Percentiles rank a stretch among this genome's conserved stretches.
These are phyloP conservation scores for Penicillium sp. DNA, from an alignment of 2,329 filamentous ascomycete species.

Conservation along the genomic window DNA sequence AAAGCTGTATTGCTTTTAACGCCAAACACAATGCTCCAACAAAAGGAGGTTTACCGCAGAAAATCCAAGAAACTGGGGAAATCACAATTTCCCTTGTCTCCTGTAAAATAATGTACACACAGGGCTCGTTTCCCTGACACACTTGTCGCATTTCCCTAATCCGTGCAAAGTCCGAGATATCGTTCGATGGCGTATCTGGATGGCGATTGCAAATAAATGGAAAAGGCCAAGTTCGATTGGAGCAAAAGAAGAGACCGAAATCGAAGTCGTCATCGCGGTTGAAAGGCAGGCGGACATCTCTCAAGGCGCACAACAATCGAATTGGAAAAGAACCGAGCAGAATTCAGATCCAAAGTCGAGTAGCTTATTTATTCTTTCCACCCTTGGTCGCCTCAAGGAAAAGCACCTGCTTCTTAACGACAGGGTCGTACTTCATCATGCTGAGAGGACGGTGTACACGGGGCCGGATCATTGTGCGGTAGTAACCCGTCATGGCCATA, in stretches of 20 bases:
- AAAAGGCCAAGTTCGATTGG: not conserved
- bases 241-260: not conserved
- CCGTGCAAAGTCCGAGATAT: not conserved
- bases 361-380: slow-evolving; percentile 48
- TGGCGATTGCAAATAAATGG: not conserved
- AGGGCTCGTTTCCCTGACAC: slow-evolving; percentile 5
- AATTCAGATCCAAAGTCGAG: not conserved
- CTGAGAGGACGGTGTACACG: slow-evolving; percentile 79
- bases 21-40: slow-evolving; percentile 26
- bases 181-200: not conserved
- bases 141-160: slow-evolving; percentile 5
- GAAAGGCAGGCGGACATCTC: not conserved
- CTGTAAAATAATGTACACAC: slow-evolving; percentile 26
- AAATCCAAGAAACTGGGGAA: slow-evolving; percentile 5
- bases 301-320: not conserved
- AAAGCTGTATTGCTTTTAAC: slow-evolving; percentile 23
- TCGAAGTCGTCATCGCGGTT: not conserved
- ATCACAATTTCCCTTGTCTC: slow-evolving; percentile 5
- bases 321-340: not conserved
- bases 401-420: slow-evolving; percentile 92
- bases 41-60: slow-evolving; percentile 14
- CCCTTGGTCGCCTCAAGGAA: slow-evolving; percentile 92
- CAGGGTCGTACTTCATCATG: slow-evolving; percentile 98
- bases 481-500: slow-evolving; percentile 99
- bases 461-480: slow-evolving; percentile 83